Base-by-base conservation (phyloP, 2,329 filamentous ascomycete genomes). In the Arthrobotrys musiformis region DNA sequence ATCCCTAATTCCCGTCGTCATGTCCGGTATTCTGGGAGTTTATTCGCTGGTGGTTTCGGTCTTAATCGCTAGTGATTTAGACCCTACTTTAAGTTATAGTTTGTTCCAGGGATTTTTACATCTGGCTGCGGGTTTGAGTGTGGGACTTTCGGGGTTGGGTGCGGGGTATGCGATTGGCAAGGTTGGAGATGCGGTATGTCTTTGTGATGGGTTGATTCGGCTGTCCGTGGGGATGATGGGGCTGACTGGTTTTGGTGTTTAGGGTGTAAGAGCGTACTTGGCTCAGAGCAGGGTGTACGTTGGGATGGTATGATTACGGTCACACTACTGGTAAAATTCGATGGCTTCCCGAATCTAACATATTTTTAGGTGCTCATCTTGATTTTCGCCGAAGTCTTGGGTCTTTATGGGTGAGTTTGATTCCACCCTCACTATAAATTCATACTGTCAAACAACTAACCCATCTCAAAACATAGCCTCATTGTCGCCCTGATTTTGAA, bases 1-100 rank as follows among this genome's bases (percentile, higher is more conserved):
- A 75, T 80, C 80, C 66, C 80, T 81, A 63, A 79, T 79, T 54
- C 79, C 92, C 79, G 92, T 95, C 80, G 91, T 99, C 86, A 99
- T 99, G 95, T 97, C 95, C 81, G 95, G 95, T 89, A 99, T 99
- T 83, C 93, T 99, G 82, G 95, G 95, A 73, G 95, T 99, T 80
- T 99, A 99, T 86, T 93, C 94, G 62, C 92, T 99, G 81, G 95
- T 99, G 82, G 94, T 99, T 81, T 92, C 94, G 17, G 95, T 99
- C 82, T 89, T 99, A 81, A 99, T 99, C 83, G 93, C 93, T 69
- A 91, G 93, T 84, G 93, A 97, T 84, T 90, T 98, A 83, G 88
- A 87, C 60, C 92, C 88, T 15, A 85, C 85, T 19, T 86, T 88
- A 80, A 83, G 84, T 70, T 97, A 97, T 86, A 93, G 90, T 82